Conservation (phyloP, 805 yeast species). For the Pachysolen tannophilus region DNA sequence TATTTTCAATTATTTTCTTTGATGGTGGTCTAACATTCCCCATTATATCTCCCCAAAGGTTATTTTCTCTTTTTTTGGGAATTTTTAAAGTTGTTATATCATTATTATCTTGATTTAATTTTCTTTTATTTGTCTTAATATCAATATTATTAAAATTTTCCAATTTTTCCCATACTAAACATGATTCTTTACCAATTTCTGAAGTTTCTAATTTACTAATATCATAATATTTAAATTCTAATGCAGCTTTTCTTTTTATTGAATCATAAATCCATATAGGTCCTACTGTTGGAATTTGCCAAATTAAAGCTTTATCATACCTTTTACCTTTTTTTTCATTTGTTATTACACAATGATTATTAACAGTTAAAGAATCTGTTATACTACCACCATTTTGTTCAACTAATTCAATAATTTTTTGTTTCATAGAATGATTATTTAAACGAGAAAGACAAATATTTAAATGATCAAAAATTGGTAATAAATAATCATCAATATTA, state of each 20-base stretch:
- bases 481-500: slow-evolving; percentile 11
- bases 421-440: slow-evolving; percentile 20
- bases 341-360: slow-evolving; percentile 38
- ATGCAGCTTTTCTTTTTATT: slow-evolving; percentile 32
- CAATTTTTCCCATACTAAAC: slow-evolving; percentile 29
- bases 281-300: slow-evolving; percentile 44
- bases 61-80: slow-evolving; percentile 4
- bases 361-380: slow-evolving; percentile 39
- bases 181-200: slow-evolving; percentile 22
- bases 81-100: slow-evolving; percentile 6
- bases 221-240: slow-evolving; percentile 32
- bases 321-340: slow-evolving; percentile 43
- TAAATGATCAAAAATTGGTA: slow-evolving; percentile 39
- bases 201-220: slow-evolving; percentile 15
- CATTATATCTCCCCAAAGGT: slow-evolving; percentile 11
- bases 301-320: slow-evolving; percentile 41
- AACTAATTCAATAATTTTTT: slow-evolving; percentile 27
- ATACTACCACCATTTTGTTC: slow-evolving; percentile 40
- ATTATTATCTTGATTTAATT: slow-evolving; percentile 2
- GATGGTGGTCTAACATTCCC: slow-evolving; percentile 5
- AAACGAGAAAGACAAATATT: slow-evolving; percentile 36
- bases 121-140: not conserved
- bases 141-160: slow-evolving; percentile 9
- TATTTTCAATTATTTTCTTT: not conserved
- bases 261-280: slow-evolving; percentile 44